A percentile compares a stretch with the other conserved stretches of the same genome.
Evolutionary conservation across 2,329 filamentous ascomycete genomes (phyloP).

Genomic region (Phaeophleospora eucalypticola): DNA sequence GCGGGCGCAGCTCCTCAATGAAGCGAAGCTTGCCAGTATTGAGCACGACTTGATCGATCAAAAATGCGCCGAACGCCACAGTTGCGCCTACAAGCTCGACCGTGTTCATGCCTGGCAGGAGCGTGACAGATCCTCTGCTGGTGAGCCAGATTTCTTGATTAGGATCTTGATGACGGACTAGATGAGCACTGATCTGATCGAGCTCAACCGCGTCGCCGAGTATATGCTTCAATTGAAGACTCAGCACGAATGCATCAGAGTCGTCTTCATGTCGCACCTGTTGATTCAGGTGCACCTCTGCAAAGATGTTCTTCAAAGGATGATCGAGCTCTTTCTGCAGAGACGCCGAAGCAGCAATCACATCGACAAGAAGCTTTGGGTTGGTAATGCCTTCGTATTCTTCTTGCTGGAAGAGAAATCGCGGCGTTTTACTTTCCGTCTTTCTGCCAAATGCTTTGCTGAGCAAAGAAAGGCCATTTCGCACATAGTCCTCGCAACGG

Average conservation of each 20-base stretch:
- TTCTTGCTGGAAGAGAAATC: conserved; percentile 34
- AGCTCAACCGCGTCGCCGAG: conserved; percentile 66
- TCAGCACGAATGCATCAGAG: conserved; percentile 70
- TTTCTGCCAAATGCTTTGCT: conserved; percentile 54
- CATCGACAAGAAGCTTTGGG: conserved; percentile 36
- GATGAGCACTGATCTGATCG: conserved; percentile 60
- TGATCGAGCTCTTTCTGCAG: conserved; percentile 61
- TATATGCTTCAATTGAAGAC: conserved; percentile 65
- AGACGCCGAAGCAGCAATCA: conserved; percentile 47
- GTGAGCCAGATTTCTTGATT: conserved; percentile 66
- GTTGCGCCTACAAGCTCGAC: conserved; percentile 51
- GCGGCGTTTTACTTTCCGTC: conserved; percentile 35
- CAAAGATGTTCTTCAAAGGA: conserved; percentile 70
- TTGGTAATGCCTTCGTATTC: conserved; percentile 30
- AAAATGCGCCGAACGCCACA: conserved; percentile 68
- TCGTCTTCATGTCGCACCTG: conserved; percentile 65
- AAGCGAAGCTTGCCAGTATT: conserved; percentile 61
- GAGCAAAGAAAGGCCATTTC: conserved; percentile 68
- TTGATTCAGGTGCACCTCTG: conserved; percentile 62
- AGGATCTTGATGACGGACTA: conserved; percentile 56
- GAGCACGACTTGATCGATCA: conserved; percentile 68
- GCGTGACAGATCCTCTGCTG: conserved; percentile 40
- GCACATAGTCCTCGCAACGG: conserved; percentile 73
- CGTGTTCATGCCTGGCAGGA: conserved; percentile 55
- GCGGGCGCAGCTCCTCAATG: conserved; percentile 52